Percentiles rank a stretch among this genome's conserved stretches.
Evolutionary conservation across 805 yeast genomes (phyloP).

Genomic region (Scheffersomyces ergatensis): DNA sequence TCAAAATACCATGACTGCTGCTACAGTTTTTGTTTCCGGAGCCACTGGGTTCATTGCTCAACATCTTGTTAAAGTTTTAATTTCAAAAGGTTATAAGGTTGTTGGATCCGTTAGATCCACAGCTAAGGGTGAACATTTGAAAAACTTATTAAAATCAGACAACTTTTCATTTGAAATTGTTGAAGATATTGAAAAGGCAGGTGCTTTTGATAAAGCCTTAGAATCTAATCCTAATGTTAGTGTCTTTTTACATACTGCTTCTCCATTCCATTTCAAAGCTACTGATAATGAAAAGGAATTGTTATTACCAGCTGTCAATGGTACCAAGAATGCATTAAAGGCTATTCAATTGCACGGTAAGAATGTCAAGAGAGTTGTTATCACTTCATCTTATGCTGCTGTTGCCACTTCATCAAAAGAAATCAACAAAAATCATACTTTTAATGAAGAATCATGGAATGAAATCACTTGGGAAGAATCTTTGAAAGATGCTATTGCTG

Average conservation of each 20-base stretch:
- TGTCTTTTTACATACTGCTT: constrained; percentile 60
- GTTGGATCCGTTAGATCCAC: constrained; percentile 52
- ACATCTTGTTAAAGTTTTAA: constrained; percentile 42
- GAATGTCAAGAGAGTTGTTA: constrained; percentile 41
- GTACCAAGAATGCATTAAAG: constrained; percentile 50
- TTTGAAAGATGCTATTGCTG: constrained; percentile 35
- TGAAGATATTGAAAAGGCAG: constrained; percentile 42
- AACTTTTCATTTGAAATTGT: constrained; percentile 45
- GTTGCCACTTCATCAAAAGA: constrained; percentile 33
- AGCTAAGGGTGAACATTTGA: constrained; percentile 40
- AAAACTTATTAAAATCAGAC: constrained; percentile 14
- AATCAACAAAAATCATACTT: constrained; percentile 29
- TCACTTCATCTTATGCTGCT: constrained; percentile 56
- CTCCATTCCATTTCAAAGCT: constrained; percentile 50
- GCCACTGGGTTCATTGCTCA: constrained; percentile 57
- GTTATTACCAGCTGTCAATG: constrained; percentile 54
- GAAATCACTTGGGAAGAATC: constrained; percentile 50
- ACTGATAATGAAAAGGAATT: constrained; percentile 48
- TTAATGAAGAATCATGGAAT: constrained; percentile 51
- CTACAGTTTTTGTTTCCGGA: constrained; percentile 48
- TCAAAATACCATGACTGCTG: constrained; percentile 1
- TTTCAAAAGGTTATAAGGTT: constrained; percentile 42
- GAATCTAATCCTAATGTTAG: constrained; percentile 48
- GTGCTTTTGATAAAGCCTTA: constrained; percentile 46
- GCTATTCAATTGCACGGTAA: constrained; percentile 46